Conservation (phyloP, 768 basidiomycete species). For the Macrolepiota dolichaula region DNA sequence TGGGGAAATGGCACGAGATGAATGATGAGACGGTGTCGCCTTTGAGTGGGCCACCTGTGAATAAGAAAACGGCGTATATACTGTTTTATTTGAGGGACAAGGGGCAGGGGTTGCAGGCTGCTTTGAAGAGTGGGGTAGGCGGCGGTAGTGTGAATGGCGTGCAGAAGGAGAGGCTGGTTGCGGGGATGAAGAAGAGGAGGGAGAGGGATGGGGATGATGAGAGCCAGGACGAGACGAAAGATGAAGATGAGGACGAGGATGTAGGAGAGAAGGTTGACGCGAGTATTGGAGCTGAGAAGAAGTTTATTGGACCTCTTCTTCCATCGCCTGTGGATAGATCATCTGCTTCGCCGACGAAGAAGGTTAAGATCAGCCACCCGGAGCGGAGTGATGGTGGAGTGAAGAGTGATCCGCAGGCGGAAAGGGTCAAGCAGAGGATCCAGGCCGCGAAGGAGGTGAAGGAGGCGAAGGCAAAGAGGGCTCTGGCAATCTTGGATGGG, state of each 20-base stretch:
- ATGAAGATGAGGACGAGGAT: constrained; percentile 45
- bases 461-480: constrained; percentile 19
- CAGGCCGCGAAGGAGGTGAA: constrained; percentile 18
- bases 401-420: constrained; percentile 28
- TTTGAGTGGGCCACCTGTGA: constrained; percentile 41
- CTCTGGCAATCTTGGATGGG: constrained; percentile 22
- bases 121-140: constrained; percentile 37
- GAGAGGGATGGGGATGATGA: constrained; percentile 28
- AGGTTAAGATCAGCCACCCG: constrained; percentile 6
- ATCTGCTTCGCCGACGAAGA: constrained; percentile 21
- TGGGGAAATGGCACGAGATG: constrained; percentile 85
- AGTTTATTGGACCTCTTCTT: constrained; percentile 64
- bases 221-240: constrained; percentile 35
- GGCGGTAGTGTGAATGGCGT: constrained; percentile 18
- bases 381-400: background rate
- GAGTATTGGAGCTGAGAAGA: constrained; percentile 9
- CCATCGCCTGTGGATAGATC: constrained; percentile 41
- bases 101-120: constrained; percentile 70
- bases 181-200: constrained; percentile 8
- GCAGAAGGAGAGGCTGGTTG: background rate
- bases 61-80: constrained; percentile 64
- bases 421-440: constrained; percentile 28
- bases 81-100: constrained; percentile 86
- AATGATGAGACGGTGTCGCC: constrained; percentile 80
- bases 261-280: constrained; percentile 45